phyloP scores from a whole-genome alignment of 768 basidiomycete genomes.

The Chalciporus piperatus region DNA sequence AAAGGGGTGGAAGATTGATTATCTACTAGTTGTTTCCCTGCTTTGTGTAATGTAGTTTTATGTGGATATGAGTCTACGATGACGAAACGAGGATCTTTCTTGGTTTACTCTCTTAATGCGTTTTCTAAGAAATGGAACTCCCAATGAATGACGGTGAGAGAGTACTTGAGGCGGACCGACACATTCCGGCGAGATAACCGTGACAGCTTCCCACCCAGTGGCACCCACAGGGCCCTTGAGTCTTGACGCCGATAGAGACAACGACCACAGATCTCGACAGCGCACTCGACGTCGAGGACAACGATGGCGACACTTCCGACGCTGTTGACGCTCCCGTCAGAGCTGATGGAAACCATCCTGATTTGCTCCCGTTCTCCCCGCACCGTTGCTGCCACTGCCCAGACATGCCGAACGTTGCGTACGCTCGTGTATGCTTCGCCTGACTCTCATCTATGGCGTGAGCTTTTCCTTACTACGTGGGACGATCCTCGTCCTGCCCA shows the following conservation, averaged over 20 bases:
- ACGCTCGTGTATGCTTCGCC: slow-evolving; percentile 34
- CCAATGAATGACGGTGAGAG: too few species aligned
- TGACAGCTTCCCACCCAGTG: slow-evolving; percentile 4
- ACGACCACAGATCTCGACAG: not conserved
- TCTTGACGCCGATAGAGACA: too few species aligned
- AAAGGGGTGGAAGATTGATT: too few species aligned
- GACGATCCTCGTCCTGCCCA: slow-evolving; percentile 46
- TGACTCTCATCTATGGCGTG: slow-evolving; percentile 45
- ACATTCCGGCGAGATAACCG: not conserved
- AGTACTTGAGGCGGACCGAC: too few species aligned
- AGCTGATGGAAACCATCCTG: slow-evolving; percentile 41
- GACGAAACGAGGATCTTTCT: not conserved
- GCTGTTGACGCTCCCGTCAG: slow-evolving; percentile 33
- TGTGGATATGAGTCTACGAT: too few species aligned
- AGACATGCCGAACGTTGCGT: slow-evolving; percentile 35
- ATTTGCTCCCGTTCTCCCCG: slow-evolving; percentile 23
- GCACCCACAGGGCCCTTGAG: too few species aligned
- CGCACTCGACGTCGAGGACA: not conserved
- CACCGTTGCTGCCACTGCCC: slow-evolving; percentile 36
- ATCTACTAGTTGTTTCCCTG: too few species aligned
- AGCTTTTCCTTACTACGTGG: slow-evolving; percentile 46
- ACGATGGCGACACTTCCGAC: not conserved
- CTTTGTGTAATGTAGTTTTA: too few species aligned
- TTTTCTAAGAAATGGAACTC: too few species aligned
- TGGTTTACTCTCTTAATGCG: too few species aligned